Evolutionary conservation across 305 asterid genomes (phyloP).

Genomic region (Fraxinus sp.): DNA sequence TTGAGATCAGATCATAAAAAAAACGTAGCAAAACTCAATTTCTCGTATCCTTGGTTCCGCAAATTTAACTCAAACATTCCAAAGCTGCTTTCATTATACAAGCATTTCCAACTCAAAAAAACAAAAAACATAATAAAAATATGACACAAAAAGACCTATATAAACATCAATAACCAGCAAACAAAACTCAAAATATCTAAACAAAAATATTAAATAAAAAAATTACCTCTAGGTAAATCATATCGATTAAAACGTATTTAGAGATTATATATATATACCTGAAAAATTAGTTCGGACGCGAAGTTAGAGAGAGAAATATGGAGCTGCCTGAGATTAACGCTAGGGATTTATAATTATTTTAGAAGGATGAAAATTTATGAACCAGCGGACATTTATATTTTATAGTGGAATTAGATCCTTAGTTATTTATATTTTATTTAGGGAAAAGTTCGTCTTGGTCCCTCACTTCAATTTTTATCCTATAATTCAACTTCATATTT

Average conservation of each 20-base stretch:
- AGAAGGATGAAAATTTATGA: background rate
- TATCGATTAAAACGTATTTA: background rate
- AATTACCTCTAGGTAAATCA: background rate
- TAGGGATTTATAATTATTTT: slow-evolving; percentile 18
- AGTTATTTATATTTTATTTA: background rate
- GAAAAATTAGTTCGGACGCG: slow-evolving; percentile 34
- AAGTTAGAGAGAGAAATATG: slow-evolving; percentile 29
- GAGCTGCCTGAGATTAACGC: slow-evolving; percentile 36
- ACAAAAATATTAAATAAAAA: slow-evolving; percentile 17
- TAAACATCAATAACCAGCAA: background rate
- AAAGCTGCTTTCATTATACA: background rate
- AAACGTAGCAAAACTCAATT: background rate
- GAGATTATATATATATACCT: slow-evolving; percentile 20
- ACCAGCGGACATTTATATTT: slow-evolving; percentile 22
- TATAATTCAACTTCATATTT: background rate
- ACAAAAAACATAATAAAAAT: background rate
- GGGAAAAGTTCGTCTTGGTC: background rate
- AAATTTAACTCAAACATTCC: background rate
- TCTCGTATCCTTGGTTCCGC: background rate
- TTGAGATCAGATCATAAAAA: background rate
- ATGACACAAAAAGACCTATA: background rate
- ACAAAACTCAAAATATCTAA: slow-evolving; percentile 12
- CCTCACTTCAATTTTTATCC: background rate
- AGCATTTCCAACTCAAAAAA: background rate
- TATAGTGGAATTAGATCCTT: background rate